Evolutionary conservation across 352 stramenopile genomes (phyloP).

Genomic region (Nannochloropsis limnetica): DNA sequence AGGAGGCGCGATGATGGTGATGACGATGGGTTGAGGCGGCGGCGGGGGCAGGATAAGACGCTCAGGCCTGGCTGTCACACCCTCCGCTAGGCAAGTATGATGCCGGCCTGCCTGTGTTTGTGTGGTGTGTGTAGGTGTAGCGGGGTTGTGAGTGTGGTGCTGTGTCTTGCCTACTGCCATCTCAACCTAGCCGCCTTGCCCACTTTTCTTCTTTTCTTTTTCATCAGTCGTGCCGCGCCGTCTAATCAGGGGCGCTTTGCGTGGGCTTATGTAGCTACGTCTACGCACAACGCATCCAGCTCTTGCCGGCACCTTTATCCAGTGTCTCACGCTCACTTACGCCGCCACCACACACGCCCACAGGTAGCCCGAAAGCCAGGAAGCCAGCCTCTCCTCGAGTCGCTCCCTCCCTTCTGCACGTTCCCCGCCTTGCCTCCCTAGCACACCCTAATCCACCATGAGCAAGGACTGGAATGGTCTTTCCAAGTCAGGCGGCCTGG

Average conservation of each 20-base stretch:
- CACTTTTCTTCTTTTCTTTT: not conserved
- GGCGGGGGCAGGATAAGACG: too few species aligned
- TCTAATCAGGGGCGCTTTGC: too few species aligned
- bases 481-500: not conserved
- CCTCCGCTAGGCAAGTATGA: not conserved
- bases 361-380: not conserved
- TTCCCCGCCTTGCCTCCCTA: not conserved
- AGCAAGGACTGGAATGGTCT: slow-evolving; percentile 30
- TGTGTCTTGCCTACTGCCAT: not conserved
- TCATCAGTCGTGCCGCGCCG: too few species aligned
- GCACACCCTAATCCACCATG: not conserved
- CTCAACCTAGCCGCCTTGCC: not conserved
- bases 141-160: not conserved
- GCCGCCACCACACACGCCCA: not conserved
- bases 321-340: not conserved
- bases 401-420: not conserved
- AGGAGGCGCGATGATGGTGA: not conserved
- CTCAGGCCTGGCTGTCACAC: not conserved
- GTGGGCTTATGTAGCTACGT: too few species aligned
- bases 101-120: not conserved
- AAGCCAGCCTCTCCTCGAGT: too few species aligned
- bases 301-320: not conserved
- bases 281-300: not conserved
- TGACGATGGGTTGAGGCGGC: too few species aligned
- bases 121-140: not conserved